phyloP scores from a whole-genome alignment of 768 basidiomycete genomes.

The Termitomyces sp. region DNA sequence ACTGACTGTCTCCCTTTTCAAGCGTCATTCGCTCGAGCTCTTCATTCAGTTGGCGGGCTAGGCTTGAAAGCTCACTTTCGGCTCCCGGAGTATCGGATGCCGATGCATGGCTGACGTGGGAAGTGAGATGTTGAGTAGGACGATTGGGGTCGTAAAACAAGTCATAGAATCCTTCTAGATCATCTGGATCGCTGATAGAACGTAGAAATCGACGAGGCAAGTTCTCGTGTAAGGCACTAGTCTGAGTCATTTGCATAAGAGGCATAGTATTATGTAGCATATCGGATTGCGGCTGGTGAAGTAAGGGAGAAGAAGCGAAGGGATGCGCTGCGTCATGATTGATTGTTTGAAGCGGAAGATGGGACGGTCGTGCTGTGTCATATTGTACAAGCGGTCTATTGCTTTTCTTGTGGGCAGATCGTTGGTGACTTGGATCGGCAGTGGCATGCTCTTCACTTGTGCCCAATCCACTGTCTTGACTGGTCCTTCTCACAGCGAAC shows the following conservation, averaged over 20 bases:
- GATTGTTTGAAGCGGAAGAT: conserved; percentile 11
- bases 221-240: conserved; percentile 17
- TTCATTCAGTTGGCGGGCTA: conserved; percentile 45
- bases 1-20: conserved; percentile 25
- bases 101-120: conserved; percentile 5
- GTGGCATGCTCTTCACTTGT: conserved; percentile 37
- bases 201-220: conserved; percentile 42
- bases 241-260: not conserved
- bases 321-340: conserved; percentile 17
- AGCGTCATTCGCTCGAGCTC: conserved; percentile 39
- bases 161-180: conserved; percentile 70
- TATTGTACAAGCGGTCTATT: conserved; percentile 30
- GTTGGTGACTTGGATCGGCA: conserved; percentile 6
- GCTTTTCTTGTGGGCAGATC: conserved; percentile 5
- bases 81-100: conserved; percentile 21
- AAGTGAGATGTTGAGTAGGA: conserved; percentile 9
- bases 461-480: conserved; percentile 41
- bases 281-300: conserved; percentile 7
- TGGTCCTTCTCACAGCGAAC: conserved; percentile 27
- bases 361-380: conserved; percentile 25
- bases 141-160: conserved; percentile 57
- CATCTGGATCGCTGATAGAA: conserved; percentile 54
- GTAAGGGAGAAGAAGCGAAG: conserved; percentile 16
- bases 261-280: conserved; percentile 1
- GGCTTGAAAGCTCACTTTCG: conserved; percentile 40